Evolutionary conservation across 805 yeast species (phyloP), one percentile per base, ranked within the genome.

Genomic region (Lipomyces kockii): DNA sequence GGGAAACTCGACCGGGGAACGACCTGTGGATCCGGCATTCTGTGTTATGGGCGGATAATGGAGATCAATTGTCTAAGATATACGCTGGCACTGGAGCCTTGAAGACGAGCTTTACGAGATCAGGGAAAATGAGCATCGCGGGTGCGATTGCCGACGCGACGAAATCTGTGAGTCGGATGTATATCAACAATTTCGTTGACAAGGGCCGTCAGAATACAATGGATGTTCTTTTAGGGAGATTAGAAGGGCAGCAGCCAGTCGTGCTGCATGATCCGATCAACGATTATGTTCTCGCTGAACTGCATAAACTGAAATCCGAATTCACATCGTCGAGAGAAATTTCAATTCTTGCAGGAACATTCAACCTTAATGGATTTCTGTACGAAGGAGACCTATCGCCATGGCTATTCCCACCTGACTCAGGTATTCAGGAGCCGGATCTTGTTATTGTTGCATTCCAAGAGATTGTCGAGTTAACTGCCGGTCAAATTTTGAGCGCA

Each of bases 101-200:
- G 69, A 95, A 95, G 78, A 91, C 97, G 0, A 92, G 97, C 3
- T 95, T 90, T 75, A 91, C 98, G 1, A 85, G 99, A 76, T 88
- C 91, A 35, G 99, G 99, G 29, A 94, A 93, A 75, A 92, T 93
- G 98, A 92, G 94, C 56, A 80, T 95, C 63, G 98, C 98, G 0
- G 98, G 98, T 46, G 97, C 98, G 0, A 79, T 95, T n/a, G 90
- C 97, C 0, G 99, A 95, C 79, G 97, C 96, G 3, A 92, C 98
- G 0, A 95, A 95, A 78, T 91, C 97, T 0, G 97, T 95, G 8
- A 89, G 97, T 54, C 84, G 99, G 78, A 87, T 95, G 86, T 95
- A 95, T 77, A 94, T 95, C 76, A 95, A 95, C 79, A 94, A 96
- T 71, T 95, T 95, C 79, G 93, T 92, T 74, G 99, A 95, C 79